Evolutionary conservation across 257 asterid genomes (phyloP), one percentile per base, ranked within the genome.

Genomic region (Penstemon davidsonii): DNA sequence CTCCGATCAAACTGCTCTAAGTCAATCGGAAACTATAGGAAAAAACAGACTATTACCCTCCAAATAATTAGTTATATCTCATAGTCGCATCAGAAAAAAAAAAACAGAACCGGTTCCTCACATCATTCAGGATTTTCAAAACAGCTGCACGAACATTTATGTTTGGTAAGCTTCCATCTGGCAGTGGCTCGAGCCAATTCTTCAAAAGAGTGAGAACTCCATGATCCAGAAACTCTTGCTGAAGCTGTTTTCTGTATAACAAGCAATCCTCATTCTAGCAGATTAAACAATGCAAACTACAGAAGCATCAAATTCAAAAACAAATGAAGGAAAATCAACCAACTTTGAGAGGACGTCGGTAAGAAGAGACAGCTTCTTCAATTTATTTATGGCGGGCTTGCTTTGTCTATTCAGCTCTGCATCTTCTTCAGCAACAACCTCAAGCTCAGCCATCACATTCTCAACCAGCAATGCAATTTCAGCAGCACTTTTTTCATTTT

Each of bases 131-230:
- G 68, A 93, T 86, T 79, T 76, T 84, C 51, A 93, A 62, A 78
- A 93, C 83, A 66, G 97, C 95, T 42, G 96, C 95, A 39, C 99
- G 92, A 43, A 93, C 79, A 60, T 93, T 93, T 42, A 88, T 90
- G 78, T 90, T 93, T 9, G 99, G 99, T 56, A 92, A 81, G 85
- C 98, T 90, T 71, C 97, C 97, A 79, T 92, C 98, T 37, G 98
- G 98, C 54, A 92, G 86, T 51, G 98, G 98, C 75, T 92, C 98
- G 52, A 92, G 98, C 97, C 98, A 92, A 75, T 76, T 85, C 83
- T 80, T 86, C 76, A 92, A 63, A 54, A 92, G 90, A 41, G 85
- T 85, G 71, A 92, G 75, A 62, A 92, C 95, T 65, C 98, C 98
- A 64, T 90, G 98, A 60, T 93, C 98, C 15, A 93, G 84, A 83